These are phyloP conservation scores for Rauvolfia tetraphylla DNA, from an alignment of 257 asterid genomes.

Conservation along the genomic window DNA sequence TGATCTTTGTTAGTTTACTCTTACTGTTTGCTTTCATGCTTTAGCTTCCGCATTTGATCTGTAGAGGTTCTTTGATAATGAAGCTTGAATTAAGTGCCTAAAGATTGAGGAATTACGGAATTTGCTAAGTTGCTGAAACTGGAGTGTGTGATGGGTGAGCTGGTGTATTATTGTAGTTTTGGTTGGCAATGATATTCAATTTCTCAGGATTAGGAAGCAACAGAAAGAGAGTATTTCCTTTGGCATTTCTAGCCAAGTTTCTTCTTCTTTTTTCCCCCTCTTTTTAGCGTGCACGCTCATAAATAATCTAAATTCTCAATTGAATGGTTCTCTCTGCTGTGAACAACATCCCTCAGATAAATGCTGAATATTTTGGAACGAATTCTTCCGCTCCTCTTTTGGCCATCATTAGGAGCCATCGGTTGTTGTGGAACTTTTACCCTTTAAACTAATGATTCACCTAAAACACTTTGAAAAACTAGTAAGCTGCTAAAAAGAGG, in stretches of 20 bases:
- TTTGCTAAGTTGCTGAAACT: neutral
- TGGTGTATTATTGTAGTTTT: neutral
- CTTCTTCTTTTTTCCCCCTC: neutral
- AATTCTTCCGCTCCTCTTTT: neutral
- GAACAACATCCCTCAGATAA: neutral
- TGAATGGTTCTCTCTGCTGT: neutral
- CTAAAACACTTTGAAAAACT: neutral
- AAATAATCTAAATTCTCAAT: too few relatives aligned
- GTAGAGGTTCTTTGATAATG: neutral
- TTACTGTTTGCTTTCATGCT: neutral
- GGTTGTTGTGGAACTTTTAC: neutral
- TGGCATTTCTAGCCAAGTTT: neutral
- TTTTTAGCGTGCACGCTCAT: neutral
- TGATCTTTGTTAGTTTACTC: neutral
- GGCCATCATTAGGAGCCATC: neutral
- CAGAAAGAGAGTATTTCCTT: neutral
- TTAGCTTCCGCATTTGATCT: neutral
- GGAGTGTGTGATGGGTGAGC: neutral
- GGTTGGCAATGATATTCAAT: neutral
- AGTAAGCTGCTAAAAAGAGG: neutral
- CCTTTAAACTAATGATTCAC: neutral
- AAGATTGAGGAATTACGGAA: neutral
- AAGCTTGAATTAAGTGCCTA: neutral
- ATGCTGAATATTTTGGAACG: neutral
- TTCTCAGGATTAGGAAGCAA: neutral